These are phyloP conservation scores for Aspergillus ibericus DNA, from an alignment of 2,329 filamentous ascomycete genomes.

Conservation along the genomic window DNA sequence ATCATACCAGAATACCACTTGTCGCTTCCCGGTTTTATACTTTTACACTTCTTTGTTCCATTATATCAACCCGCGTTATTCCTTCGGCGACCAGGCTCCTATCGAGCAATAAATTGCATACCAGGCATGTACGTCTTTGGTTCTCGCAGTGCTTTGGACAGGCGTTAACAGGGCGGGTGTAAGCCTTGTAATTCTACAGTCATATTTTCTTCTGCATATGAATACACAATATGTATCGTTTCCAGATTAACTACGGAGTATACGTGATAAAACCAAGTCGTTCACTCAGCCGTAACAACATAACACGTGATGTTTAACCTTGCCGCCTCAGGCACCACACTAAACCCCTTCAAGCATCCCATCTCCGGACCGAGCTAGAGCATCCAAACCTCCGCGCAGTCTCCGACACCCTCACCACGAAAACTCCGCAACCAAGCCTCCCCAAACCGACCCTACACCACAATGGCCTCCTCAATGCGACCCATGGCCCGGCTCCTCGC, in stretches of 20 bases:
- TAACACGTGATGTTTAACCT: constrained; percentile 10
- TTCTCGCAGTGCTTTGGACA: neutral
- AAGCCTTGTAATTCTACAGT: constrained; percentile 24
- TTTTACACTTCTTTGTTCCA: constrained; percentile 8
- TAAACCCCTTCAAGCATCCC: constrained; percentile 17
- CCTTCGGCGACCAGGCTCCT: neutral
- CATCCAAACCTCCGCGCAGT: constrained; percentile 7
- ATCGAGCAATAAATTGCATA: neutral
- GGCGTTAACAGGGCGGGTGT: constrained; percentile 14
- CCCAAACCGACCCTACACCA: neutral
- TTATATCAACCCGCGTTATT: neutral
- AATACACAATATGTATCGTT: neutral
- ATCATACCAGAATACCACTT: constrained; percentile 7
- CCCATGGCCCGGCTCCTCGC: constrained; percentile 18
- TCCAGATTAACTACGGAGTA: neutral
- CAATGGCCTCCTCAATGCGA: constrained; percentile 31
- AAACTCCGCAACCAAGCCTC: constrained; percentile 9
- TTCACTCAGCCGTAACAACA: too few species aligned
- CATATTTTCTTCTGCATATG: constrained; percentile 1
- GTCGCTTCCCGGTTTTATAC: neutral
- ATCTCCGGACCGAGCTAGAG: constrained; percentile 17
- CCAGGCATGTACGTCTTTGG: neutral
- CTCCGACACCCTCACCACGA: neutral
- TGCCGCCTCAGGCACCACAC: constrained; percentile 12
- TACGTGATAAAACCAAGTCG: too few species aligned